phyloP scores from a whole-genome alignment of 1,284 basidiomycete genomes.

The Cryptococcus hybrid region DNA sequence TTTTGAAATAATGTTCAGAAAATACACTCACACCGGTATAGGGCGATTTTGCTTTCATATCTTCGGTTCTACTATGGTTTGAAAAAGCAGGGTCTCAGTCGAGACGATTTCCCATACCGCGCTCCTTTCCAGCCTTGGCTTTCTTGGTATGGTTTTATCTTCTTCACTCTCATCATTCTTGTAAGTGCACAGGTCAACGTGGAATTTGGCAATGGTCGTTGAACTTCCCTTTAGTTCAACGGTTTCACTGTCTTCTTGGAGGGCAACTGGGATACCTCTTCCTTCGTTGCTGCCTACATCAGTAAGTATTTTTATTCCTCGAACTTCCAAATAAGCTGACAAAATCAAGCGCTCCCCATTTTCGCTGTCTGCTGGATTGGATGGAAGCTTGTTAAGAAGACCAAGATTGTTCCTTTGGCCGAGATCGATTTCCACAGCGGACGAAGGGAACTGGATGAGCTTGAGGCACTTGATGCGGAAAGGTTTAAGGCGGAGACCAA shows the following conservation, averaged over 20 bases:
- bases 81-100: slow-evolving; percentile 59
- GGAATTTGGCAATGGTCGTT: not conserved
- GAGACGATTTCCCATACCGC: slow-evolving; percentile 58
- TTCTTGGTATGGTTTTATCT: slow-evolving; percentile 44
- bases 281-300: slow-evolving; percentile 51
- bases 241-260: slow-evolving; percentile 60
- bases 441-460: slow-evolving; percentile 61
- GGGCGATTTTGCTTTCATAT: slow-evolving; percentile 67
- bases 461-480: slow-evolving; percentile 51
- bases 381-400: slow-evolving; percentile 61
- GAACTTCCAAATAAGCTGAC: slow-evolving; percentile 4
- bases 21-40: slow-evolving; percentile 28
- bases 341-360: slow-evolving; percentile 56
- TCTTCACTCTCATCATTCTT: slow-evolving; percentile 15
- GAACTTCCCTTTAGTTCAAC: slow-evolving; percentile 12
- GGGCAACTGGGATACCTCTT: slow-evolving; percentile 54
- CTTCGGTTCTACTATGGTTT: slow-evolving; percentile 68
- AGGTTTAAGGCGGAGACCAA: slow-evolving; percentile 21
- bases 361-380: slow-evolving; percentile 58
- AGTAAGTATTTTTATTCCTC: slow-evolving; percentile 17
- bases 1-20: slow-evolving; percentile 5
- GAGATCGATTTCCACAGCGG: slow-evolving; percentile 67
- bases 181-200: slow-evolving; percentile 1
- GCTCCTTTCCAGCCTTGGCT: slow-evolving; percentile 57
- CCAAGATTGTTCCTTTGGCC: slow-evolving; percentile 54